These are phyloP conservation scores for Schoenoplectus tabernaemontani DNA, from an alignment of 202 grass and related monocot genomes.

Conservation along the genomic window DNA sequence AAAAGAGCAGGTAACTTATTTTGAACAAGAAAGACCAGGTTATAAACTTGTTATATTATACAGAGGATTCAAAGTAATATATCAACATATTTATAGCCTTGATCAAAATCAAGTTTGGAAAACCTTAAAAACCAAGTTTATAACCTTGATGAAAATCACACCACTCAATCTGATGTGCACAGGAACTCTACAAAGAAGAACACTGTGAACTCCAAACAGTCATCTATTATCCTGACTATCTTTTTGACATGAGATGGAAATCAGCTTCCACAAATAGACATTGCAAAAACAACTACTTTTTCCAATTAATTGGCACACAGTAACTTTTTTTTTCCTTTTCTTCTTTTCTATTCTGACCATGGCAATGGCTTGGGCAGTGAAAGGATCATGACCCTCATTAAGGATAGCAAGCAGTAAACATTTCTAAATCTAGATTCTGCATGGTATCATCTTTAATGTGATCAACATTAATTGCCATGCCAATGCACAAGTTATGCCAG, in stretches of 20 bases:
- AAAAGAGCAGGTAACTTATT: too few relatives aligned
- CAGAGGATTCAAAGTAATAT: neutral
- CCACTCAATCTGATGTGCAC: neutral
- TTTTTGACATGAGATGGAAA: neutral
- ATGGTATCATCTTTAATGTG: neutral
- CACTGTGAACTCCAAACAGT: neutral
- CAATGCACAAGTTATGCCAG: too few relatives aligned
- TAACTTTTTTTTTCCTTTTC: neutral
- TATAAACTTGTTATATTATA: neutral
- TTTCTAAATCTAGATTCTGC: neutral
- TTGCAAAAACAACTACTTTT: neutral
- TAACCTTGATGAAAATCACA: neutral
- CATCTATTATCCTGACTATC: neutral
- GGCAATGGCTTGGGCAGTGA: neutral
- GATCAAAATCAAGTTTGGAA: neutral
- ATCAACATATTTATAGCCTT: neutral
- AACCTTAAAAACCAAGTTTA: neutral
- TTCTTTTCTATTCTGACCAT: neutral
- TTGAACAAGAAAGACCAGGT: too few relatives aligned
- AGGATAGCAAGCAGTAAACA: neutral
- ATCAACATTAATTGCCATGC: neutral
- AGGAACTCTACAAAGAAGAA: neutral
- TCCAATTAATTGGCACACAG: neutral
- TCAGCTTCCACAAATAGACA: neutral
- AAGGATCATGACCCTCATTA: neutral